Evolutionary conservation across 2,329 filamentous ascomycete species (phyloP).

Genomic region (Alternaria atra): DNA sequence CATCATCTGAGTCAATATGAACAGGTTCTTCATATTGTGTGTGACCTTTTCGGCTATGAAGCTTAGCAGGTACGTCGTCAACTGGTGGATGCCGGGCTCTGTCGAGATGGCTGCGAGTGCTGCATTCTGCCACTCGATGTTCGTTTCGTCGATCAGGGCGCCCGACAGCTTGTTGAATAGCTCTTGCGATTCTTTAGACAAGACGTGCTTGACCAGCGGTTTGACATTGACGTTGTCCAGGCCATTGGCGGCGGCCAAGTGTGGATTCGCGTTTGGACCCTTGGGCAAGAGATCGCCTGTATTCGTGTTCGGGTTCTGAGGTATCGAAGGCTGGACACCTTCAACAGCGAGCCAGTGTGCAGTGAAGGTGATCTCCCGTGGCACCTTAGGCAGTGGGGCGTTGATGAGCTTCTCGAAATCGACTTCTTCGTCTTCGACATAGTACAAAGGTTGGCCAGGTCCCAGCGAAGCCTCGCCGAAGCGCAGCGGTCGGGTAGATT

Average conservation of each 20-base stretch:
- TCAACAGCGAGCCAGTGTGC: slow-evolving; percentile 98
- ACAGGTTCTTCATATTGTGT: slow-evolving; percentile 88
- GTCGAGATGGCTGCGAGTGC: slow-evolving; percentile 85
- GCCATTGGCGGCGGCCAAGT: slow-evolving; percentile 82
- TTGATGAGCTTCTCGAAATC: slow-evolving; percentile 99
- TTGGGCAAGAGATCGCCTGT: slow-evolving; percentile 92
- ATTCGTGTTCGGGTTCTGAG: slow-evolving; percentile 89
- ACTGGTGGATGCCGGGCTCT: slow-evolving; percentile 92
- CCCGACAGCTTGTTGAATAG: slow-evolving; percentile 96
- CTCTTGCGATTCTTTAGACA: slow-evolving; percentile 93
- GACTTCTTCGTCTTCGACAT: slow-evolving; percentile 97
- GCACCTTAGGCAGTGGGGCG: slow-evolving; percentile 91
- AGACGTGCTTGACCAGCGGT: slow-evolving; percentile 91
- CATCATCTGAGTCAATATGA: slow-evolving; percentile 91
- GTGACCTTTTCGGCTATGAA: slow-evolving; percentile 97
- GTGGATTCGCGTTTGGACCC: slow-evolving; percentile 85
- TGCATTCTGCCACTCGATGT: slow-evolving; percentile 85
- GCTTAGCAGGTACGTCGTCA: slow-evolving; percentile 95
- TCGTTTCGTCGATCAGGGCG: slow-evolving; percentile 86
- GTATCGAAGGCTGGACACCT: slow-evolving; percentile 94
- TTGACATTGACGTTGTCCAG: slow-evolving; percentile 85
- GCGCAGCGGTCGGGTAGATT: slow-evolving; percentile 84
- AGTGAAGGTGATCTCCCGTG: slow-evolving; percentile 90
- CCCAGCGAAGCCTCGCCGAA: slow-evolving; percentile 95
- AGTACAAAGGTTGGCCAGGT: slow-evolving; percentile 92